Base-by-base conservation (phyloP, 2,329 filamentous ascomycete species). In the Beauveria bassiana region DNA sequence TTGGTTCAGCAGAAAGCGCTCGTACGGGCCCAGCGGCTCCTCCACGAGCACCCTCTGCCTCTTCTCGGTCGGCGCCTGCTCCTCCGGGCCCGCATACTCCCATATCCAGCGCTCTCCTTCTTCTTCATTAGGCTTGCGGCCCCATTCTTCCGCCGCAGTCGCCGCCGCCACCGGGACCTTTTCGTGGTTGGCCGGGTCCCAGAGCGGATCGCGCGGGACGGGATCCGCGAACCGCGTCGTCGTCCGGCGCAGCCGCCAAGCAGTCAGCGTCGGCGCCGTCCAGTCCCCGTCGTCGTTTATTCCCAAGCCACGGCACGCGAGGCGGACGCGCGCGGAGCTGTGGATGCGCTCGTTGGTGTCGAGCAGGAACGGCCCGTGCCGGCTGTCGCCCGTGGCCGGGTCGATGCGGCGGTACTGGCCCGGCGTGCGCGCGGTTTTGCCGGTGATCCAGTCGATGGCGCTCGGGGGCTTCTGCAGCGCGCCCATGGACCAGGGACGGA, bases 321-420 rank as follows among this genome's bases (percentile, higher is more conserved):
- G 74, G 3, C 81, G 77, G n/a, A 82, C 74, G 1, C 82, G 76
- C 1, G 82, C 82, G 2, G 79, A 81, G 63, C 78, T 78, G 67
- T 85, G 82, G 40, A 84, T 77, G 9, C 78, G 76, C 69, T 85
- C 82, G 65, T 83, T 81, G 10, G 82, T 85, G 63, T 80, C 75
- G 57, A 77, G 68, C 28, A 85, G 75, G 62, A 76, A 81, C 9
- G 71, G 70, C 1, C 68, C 65, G 24, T n/a, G 3, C 46, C 71
- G 70, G 38, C 70, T 67, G 14, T 67, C 68, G 9, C 76, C 74
- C 1, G 74, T 76, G 51, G 73, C 70, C 2, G 76, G 72, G 59
- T 81, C 73, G 18, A 75, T 70, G 62, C 76, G 77, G 52, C 72
- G 75, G 71, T 82, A 82, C 64, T 78, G 67, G 3, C 80, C 81